Base-by-base conservation (phyloP, 129 eudicot genomes). In the Dittrichia graveolens region DNA sequence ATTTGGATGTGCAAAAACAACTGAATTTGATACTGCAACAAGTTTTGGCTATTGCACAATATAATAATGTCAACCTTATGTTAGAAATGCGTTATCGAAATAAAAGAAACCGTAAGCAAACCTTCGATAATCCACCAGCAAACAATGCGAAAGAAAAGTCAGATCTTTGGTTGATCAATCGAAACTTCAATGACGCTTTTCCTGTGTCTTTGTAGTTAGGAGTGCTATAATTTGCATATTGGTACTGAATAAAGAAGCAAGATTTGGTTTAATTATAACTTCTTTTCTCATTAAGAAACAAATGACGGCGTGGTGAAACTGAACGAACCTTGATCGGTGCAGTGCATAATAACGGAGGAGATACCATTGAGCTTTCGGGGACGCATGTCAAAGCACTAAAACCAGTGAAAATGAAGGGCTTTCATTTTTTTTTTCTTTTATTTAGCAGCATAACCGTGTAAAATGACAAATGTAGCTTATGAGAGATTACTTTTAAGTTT, bases 151-250 rank as follows among this genome's bases (percentile, higher is more conserved):
- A 86, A 14, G 99, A 86, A 57, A 84, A 88, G 68, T 90, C 94
- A 10, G 97, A 81, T 85, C 99, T 82, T 77, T 94, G 99, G 75
- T 94, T 94, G 72, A 94, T 85, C 87, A 94, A 72, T 76, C 75
- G 91, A 82, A 94, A 83, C 88, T 78, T 90, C 85, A 88, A 69
- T 13, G 86, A 74, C 37, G 93, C 99, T 57, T 80, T 88, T 67
- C 99, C 97, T 0, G 90, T 90, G 34, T 81, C 73, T 50, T 34
- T 81, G 73, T 94, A 94, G 77, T 82, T 78, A 15, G 89, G 86
- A 69, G 64, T 90, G 69, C 85, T 80, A 77, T 86, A 94, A 74
- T 88, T 90, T 69, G 99, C 97, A 81, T 81, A 94, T 55, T 90
- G 95, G 72, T 63, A 94, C 97, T 94, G 91, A 74, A 8, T 52